These are phyloP conservation scores for Colletotrichum plurivorum DNA, from an alignment of 2,329 filamentous ascomycete species.

Conservation along the genomic window DNA sequence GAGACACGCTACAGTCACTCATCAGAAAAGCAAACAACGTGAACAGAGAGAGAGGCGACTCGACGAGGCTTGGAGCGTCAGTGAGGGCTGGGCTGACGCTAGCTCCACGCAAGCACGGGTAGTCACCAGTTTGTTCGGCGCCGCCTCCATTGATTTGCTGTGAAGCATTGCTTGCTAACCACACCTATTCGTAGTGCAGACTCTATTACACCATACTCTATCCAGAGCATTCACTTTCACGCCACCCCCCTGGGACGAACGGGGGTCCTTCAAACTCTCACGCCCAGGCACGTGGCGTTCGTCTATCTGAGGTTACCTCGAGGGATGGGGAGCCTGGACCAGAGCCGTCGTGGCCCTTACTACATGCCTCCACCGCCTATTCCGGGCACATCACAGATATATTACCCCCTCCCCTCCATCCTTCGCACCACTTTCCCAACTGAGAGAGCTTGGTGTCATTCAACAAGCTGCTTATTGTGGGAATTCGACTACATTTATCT, in stretches of 20 bases:
- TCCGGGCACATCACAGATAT: conserved; percentile 22
- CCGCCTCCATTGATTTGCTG: conserved; percentile 7
- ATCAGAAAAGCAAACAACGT: not conserved
- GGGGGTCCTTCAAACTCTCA: conserved; percentile 12
- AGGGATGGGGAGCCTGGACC: conserved; percentile 16
- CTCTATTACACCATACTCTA: too few species aligned
- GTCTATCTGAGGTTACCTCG: conserved; percentile 27
- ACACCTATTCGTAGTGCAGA: not conserved
- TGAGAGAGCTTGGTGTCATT: conserved; percentile 6
- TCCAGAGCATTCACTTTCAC: too few species aligned
- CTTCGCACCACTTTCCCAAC: conserved; percentile 13
- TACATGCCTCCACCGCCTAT: not conserved
- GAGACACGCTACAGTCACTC: not conserved
- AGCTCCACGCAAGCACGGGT: conserved; percentile 25
- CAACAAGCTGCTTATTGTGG: not conserved
- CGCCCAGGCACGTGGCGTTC: conserved; percentile 30
- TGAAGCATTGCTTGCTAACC: not conserved
- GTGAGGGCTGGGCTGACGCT: conserved; percentile 27
- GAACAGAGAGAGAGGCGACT: not conserved
- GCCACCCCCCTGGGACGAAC: conserved; percentile 3
- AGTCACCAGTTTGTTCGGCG: conserved; percentile 6
- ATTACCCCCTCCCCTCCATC: conserved; percentile 3
- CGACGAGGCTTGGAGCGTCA: too few species aligned
- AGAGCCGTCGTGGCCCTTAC: not conserved
- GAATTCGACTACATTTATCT: conserved; percentile 12